Evolutionary conservation across 495 filamentous ascomycete genomes (phyloP), one percentile per base, ranked within the genome.

Genomic region (Neurospora discreta): DNA sequence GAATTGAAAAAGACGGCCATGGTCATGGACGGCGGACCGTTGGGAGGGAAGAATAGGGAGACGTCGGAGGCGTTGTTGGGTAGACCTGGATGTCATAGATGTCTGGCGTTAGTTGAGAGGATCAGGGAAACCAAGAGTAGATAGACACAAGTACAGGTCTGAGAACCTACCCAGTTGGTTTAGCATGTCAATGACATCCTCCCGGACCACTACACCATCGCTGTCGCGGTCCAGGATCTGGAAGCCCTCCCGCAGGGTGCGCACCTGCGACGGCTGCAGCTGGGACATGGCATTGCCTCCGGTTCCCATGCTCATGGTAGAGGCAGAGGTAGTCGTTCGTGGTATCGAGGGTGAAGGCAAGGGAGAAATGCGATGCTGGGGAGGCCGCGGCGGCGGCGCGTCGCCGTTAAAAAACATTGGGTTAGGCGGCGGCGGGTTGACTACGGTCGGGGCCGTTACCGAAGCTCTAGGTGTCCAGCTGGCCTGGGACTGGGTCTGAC

Each of bases 151-250:
- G 11, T 58, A 26, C 33, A 36, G 33, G 20, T 26, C 46, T 15
- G 7, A 5, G 46, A 58, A 58, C 43, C 36, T 80, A 92, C 91
- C 91, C 20, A 97, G 83, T 74, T 94, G 92, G 72, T 85, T 87
- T 30, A 98, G 85, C 85, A 93, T 93, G 75, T 93, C 90, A 5
- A 85, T 86, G 11, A 98, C 90, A 80, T 96, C 92, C 41, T 92
- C 90, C 72, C 90, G 87, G 76, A 87, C 89, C 68, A 97, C 87
- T 33, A 84, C 80, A 18, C 92, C 92, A 75, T 93, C 91, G 78
- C 91, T 91, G 81, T 93, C 88, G 72, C 92, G 85, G 76, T 97
- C 94, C 38, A 98, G 84, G 68, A 96, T 91, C 79, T 93, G 90
- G 80, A 97, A 98, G 0, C 90, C 91, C 77, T 97, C 93, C 71